A percentile compares a stretch with the other conserved stretches of the same genome.
phyloP scores from a whole-genome alignment of 2,329 filamentous ascomycete genomes.

The Coniella vitis region DNA sequence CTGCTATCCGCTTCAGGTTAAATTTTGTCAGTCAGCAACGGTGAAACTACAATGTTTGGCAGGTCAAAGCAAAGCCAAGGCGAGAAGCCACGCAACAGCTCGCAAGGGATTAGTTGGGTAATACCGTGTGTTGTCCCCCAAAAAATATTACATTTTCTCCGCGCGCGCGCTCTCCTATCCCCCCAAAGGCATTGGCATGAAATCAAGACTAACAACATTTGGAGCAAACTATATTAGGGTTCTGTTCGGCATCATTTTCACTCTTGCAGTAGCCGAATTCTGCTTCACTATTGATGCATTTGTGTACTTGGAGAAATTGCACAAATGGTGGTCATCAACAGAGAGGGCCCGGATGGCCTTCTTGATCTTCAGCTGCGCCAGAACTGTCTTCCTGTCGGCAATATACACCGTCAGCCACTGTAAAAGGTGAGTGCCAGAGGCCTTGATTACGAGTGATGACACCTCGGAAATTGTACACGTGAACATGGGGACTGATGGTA shows the following conservation, averaged over 20 bases:
- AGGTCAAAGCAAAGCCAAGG: slow-evolving; percentile 4
- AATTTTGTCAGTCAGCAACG: not conserved
- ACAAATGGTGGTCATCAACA: slow-evolving; percentile 10
- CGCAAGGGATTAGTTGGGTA: slow-evolving; percentile 4
- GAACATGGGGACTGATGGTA: no score
- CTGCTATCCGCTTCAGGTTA: not conserved
- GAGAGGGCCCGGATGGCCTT: slow-evolving; percentile 11
- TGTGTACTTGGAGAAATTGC: slow-evolving; percentile 5
- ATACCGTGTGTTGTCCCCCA: slow-evolving; percentile 1
- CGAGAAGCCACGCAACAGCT: slow-evolving; percentile 7
- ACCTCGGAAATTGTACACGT: no score
- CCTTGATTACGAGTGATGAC: no score
- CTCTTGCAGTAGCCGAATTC: slow-evolving; percentile 9
- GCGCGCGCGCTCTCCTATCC: no score
- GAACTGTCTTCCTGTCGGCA: slow-evolving; percentile 5
- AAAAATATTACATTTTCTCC: no score
- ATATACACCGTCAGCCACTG: slow-evolving; percentile 4
- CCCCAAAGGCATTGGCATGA: not conserved
- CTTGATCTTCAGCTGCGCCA: slow-evolving; percentile 10
- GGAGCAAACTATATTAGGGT: not conserved
- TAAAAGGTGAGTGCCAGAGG: not conserved
- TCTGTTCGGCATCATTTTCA: slow-evolving; percentile 11
- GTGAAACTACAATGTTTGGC: slow-evolving; percentile 1
- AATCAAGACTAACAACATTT: not conserved
- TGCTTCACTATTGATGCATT: slow-evolving; percentile 9